Conservation (phyloP, 164 flowering plant species). For the Umbellularia californica region DNA sequence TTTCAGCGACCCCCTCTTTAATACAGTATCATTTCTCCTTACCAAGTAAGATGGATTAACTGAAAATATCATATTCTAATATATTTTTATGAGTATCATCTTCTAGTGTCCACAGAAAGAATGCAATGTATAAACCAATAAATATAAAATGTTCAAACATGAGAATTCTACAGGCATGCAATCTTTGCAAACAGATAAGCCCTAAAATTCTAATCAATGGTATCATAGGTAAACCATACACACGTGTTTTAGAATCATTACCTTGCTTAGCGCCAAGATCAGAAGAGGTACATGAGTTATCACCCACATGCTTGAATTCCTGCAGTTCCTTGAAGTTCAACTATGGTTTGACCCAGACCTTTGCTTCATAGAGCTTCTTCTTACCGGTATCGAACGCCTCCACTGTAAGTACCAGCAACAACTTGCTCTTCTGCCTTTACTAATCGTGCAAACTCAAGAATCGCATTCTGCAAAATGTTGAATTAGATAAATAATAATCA, state of each 20-base stretch:
- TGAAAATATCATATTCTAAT: no score
- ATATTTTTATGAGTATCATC: no score
- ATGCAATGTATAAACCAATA: background rate
- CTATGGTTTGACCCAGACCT: conserved; percentile 84
- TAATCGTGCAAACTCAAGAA: conserved; percentile 58
- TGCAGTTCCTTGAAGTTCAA: conserved; percentile 63
- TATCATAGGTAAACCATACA: background rate
- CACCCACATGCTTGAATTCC: conserved; percentile 60
- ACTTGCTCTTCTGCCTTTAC: conserved; percentile 69
- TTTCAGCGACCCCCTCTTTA: no score
- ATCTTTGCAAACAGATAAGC: background rate
- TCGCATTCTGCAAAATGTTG: conserved; percentile 34
- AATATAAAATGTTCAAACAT: background rate
- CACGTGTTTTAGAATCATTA: conserved; percentile 2
- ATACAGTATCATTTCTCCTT: no score
- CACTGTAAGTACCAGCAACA: conserved; percentile 69
- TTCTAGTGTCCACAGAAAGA: no score
- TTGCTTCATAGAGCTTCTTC: conserved; percentile 68
- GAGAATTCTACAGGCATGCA: no score
- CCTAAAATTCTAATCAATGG: no score
- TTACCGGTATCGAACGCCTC: conserved; percentile 65
- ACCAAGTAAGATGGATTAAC: no score
- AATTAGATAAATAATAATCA: no score
- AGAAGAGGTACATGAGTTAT: conserved; percentile 39
- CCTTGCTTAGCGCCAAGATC: conserved; percentile 61